Conservation (phyloP, 768 basidiomycete species). For the Boletus coccyginus region DNA sequence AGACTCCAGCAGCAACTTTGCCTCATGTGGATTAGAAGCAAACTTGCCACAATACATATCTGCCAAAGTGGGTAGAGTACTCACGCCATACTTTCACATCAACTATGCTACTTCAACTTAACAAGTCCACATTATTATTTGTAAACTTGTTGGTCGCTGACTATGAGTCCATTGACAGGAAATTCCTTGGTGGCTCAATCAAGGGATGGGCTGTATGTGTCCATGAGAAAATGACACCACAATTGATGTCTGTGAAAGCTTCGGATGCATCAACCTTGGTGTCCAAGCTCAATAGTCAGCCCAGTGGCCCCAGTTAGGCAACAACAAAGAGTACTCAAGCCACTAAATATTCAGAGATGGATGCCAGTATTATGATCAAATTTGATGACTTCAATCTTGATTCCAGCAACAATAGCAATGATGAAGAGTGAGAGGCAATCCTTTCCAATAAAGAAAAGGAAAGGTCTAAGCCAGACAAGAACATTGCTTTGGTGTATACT, state of each 20-base stretch:
- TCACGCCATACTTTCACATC: not conserved
- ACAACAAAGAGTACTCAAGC: not conserved
- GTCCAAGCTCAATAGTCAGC: too few relatives aligned
- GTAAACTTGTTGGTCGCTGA: constrained; percentile 1
- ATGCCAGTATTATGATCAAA: not conserved
- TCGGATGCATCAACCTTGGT: too few relatives aligned
- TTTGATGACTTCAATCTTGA: not conserved
- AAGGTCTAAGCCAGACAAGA: not conserved
- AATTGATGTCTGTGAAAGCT: too few relatives aligned
- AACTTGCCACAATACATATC: constrained; percentile 3
- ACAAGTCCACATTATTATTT: not conserved
- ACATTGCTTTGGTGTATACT: not conserved
- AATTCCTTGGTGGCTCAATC: not conserved
- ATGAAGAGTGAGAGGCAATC: not conserved
- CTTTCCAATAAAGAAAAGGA: not conserved
- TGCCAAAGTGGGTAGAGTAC: not conserved
- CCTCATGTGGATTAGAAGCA: not conserved
- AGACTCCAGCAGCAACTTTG: not conserved
- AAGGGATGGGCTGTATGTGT: not conserved
- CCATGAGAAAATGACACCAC: not conserved
- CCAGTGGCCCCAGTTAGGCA: too few relatives aligned
- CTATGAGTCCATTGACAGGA: not conserved
- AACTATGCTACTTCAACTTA: constrained; percentile 2
- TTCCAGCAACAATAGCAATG: not conserved
- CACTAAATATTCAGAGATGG: not conserved